Base-by-base conservation (phyloP, 768 basidiomycete species). In the Lactarius deliciosus region DNA sequence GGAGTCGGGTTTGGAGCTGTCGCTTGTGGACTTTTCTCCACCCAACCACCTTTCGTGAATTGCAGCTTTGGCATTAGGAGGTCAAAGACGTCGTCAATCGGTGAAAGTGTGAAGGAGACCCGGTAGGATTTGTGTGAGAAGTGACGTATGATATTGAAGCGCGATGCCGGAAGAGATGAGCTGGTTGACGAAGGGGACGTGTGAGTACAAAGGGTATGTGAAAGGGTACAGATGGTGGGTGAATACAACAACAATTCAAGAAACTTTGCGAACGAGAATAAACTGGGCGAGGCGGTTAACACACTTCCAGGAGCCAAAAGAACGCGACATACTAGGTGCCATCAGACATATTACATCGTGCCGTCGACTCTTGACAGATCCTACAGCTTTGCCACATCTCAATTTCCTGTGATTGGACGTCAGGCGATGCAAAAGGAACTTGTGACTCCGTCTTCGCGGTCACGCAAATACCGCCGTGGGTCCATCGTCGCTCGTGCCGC, bases 1-100 rank as follows among this genome's bases (percentile, higher is more conserved):
- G 61, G 67, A 36, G 66, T 57, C 8, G 36, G 43, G 41, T 30
- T 68, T 16, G 47, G 34, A 11, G n/a, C 16, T 15, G 60, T 43
- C 10, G 47, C 43, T 25, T 62, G 64, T 8, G 63, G 22, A 20
- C 56, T 54, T 64, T 69, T 72, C 54, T 75, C 72, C 20, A 43
- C 34, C 57, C 68, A 66, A 40, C 68, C 68, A 34, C 73, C 69
- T 6, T 78, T 78, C 41, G 76, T 74, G 38, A 89, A 82, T 73
- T 90, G 88, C 61, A 89, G 70, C 55, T 84, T 73, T 4, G 89
- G 89, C 1, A 86, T 80, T 3, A 80, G 79, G 8, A 90, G 72
- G 69, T 91, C 87, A 69, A 83, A 89, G 7, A 90, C 75, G 68
- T 88, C 84, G 11, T 83, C 80, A 10, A 85, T 74, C 1, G 75